Evolutionary conservation across 306 rosid genomes (phyloP).

Genomic region (Cicer judaicum): DNA sequence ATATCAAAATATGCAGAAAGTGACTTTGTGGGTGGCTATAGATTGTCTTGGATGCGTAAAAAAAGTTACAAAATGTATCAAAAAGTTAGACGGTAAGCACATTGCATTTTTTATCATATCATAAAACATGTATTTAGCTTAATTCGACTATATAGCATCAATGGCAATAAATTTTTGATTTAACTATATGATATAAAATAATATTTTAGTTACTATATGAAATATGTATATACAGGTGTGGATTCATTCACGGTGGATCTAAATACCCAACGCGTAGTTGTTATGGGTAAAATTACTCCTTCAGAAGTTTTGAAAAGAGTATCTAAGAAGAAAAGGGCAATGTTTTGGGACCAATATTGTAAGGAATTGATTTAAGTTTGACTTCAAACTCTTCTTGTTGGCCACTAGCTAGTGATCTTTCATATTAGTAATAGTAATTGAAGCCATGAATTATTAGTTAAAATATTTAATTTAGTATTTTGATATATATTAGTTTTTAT

Average conservation of each 20-base stretch:
- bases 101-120: neutral
- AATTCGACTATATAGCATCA: constrained; percentile 27
- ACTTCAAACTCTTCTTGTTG: constrained; percentile 11
- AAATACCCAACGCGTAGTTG: constrained; percentile 77
- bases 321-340: constrained; percentile 81
- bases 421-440: too few relatives aligned
- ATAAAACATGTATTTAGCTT: neutral
- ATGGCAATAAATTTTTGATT: neutral
- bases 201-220: neutral
- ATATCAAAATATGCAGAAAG: constrained; percentile 62
- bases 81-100: constrained; percentile 78
- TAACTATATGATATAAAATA: neutral
- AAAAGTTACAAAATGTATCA: constrained; percentile 85
- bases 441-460: too few relatives aligned
- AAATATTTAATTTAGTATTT: too few relatives aligned
- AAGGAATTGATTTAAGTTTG: constrained; percentile 38
- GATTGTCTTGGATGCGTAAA: constrained; percentile 94
- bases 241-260: constrained; percentile 81
- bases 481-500: too few relatives aligned
- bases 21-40: constrained; percentile 85
- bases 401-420: constrained; percentile 2
- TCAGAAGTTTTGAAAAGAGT: constrained; percentile 80
- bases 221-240: constrained; percentile 56
- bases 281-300: constrained; percentile 85
- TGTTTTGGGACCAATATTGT: constrained; percentile 37